Percentiles rank a stretch among this genome's conserved stretches.
phyloP scores from a whole-genome alignment of 495 filamentous ascomycete species.

The Podospora conica region DNA sequence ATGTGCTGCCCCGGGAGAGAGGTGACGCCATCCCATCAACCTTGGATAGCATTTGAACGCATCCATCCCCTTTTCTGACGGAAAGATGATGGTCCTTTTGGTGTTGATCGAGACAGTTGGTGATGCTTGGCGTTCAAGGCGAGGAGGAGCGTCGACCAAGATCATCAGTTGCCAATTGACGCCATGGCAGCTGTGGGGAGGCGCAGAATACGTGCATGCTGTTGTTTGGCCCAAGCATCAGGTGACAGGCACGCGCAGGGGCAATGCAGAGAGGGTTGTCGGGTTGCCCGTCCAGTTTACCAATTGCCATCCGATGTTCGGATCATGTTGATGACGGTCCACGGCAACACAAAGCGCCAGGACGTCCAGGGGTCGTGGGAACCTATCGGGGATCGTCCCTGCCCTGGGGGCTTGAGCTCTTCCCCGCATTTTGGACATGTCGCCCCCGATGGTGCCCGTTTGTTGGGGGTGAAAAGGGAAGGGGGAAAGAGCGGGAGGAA shows the following conservation, averaged over 20 bases:
- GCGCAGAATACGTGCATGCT: not conserved
- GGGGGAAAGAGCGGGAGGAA: not conserved
- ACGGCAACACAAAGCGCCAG: not conserved
- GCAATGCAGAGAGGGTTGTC: not conserved
- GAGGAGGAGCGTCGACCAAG: not conserved
- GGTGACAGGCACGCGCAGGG: not conserved
- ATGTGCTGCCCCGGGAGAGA: not conserved
- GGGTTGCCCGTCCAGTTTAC: not conserved
- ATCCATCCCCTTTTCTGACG: not conserved
- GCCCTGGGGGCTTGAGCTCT: not conserved
- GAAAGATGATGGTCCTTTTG: not conserved
- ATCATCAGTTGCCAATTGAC: not conserved
- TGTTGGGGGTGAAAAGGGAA: too few relatives aligned
- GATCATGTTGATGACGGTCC: not conserved
- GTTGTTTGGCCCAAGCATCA: not conserved
- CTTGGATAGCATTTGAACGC: not conserved
- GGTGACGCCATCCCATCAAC: not conserved
- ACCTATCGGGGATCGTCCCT: not conserved
- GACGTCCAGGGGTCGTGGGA: not conserved
- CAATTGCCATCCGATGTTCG: not conserved
- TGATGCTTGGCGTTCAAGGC: not conserved
- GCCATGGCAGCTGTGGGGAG: too few relatives aligned
- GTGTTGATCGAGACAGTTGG: not conserved
- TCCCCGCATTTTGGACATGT: not conserved
- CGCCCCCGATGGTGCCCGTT: not conserved